phyloP scores from a whole-genome alignment of 768 basidiomycete species.

The Rhodotorula sphaerocarpa region DNA sequence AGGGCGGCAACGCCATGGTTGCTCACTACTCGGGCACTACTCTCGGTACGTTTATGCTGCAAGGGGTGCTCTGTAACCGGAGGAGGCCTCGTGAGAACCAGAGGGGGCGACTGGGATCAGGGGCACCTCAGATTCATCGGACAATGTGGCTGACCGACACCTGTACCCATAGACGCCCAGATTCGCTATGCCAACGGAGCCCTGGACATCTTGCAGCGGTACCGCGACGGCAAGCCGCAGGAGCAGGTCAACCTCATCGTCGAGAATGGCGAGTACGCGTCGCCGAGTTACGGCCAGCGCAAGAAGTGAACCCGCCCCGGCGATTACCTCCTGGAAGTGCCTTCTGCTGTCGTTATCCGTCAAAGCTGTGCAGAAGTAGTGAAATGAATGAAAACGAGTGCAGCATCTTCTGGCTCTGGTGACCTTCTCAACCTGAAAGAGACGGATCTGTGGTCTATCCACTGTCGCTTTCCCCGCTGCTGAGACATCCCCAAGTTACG shows the following conservation, averaged over 20 bases:
- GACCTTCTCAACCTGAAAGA: too few species aligned
- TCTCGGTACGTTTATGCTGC: constrained; percentile 11
- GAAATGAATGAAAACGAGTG: too few species aligned
- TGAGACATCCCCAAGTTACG: too few species aligned
- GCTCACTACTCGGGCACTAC: constrained; percentile 57
- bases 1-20: constrained; percentile 83
- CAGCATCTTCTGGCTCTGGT: too few species aligned
- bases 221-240: constrained; percentile 57
- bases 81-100: too few species aligned
- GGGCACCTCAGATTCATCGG: too few species aligned
- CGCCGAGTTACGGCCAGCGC: constrained; percentile 20
- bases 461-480: too few species aligned
- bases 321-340: neutral
- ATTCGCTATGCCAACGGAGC: constrained; percentile 70
- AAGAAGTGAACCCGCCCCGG: neutral
- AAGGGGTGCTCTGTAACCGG: too few species aligned
- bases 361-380: too few species aligned
- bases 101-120: too few species aligned
- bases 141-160: neutral
- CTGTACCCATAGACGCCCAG: constrained; percentile 57
- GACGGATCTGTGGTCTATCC: too few species aligned
- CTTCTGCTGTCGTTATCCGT: neutral
- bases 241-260: constrained; percentile 69
- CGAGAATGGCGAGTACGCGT: constrained; percentile 29
- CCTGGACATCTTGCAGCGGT: constrained; percentile 64